Evolutionary conservation across 306 rosid species (phyloP), one percentile per base, ranked within the genome.

Genomic region (Citrullus mucosospermus): DNA sequence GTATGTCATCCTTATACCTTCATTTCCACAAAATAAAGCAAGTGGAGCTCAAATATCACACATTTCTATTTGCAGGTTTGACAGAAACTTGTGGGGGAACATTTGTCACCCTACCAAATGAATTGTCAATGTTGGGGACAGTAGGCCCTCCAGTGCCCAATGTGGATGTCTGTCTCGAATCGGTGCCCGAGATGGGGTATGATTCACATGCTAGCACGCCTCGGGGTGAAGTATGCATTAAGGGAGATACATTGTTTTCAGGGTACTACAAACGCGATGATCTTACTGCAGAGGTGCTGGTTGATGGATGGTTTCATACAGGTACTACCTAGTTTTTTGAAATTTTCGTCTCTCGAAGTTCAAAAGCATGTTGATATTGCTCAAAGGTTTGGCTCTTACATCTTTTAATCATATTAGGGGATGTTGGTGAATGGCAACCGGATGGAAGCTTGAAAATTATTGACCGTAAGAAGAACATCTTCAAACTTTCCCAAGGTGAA

Each of bases 131-230:
- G 99, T 90, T 95, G 69, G 97, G 97, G 63, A 91, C 99, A 0
- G 99, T 95, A 76, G 99, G 99, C 48, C 99, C 99, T 81, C 99
- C 99, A 8, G 92, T 95, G 46, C 99, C 99, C 46, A 92, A 95
- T 79, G 96, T 95, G 73, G 97, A 95, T 46, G 92, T 85, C 10
- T 85, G 98, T 75, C 90, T 95, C 51, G 97, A 95, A 86, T 95
- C 99, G 50, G 97, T 95, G 75, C 99, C 98, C 25, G 97, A 95
- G 70, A 90, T 95, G 99, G 99, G 98, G 75, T 95, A 95, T 4
- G 91, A 92, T 81, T 92, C 99, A 60, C 85, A 87, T 77, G 82
- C 89, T 6, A 85, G 81, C 75, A 90, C 88, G 60, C 92, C 99
- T 6, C 91, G 93, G 51, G 97, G 99, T 78, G 99, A 95, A 85